phyloP scores from a whole-genome alignment of 225 moss, liverwort and hornwort genomes.

The Lunularia cruciata region DNA sequence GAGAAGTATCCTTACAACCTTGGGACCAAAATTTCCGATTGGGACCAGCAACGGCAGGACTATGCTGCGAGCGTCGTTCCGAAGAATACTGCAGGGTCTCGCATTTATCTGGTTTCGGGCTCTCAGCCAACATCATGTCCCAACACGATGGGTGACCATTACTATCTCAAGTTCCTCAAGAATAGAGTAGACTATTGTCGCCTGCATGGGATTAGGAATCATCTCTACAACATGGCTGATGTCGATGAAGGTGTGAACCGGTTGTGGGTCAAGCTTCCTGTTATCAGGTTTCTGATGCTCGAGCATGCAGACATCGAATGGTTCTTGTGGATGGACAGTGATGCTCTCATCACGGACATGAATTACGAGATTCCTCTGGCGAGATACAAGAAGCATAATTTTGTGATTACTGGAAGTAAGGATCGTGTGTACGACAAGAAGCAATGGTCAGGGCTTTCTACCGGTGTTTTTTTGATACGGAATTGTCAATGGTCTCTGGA shows the following conservation, averaged over 20 bases:
- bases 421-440: constrained; percentile 31
- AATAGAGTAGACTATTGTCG: constrained; percentile 43
- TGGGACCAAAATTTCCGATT: constrained; percentile 14
- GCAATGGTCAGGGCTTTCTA: constrained; percentile 30
- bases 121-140: constrained; percentile 26
- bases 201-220: constrained; percentile 33
- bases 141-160: constrained; percentile 31
- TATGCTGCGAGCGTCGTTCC: not conserved
- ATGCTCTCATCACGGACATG: constrained; percentile 42
- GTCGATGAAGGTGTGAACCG: constrained; percentile 28
- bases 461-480: constrained; percentile 63
- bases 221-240: constrained; percentile 34
- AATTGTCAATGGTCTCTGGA: constrained; percentile 82
- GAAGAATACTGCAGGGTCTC: not conserved
- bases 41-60: constrained; percentile 22
- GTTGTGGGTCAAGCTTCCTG: constrained; percentile 39
- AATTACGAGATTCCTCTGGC: constrained; percentile 29
- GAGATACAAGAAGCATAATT: constrained; percentile 32
- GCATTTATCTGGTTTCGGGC: constrained; percentile 25
- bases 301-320: constrained; percentile 40
- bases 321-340: constrained; percentile 48
- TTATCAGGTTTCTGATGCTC: constrained; percentile 35
- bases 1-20: constrained; percentile 13
- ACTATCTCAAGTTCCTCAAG: constrained; percentile 33
- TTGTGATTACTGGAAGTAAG: constrained; percentile 28